These are phyloP conservation scores for Voacanga thouarsii DNA, from an alignment of 257 asterid species.

Conservation along the genomic window DNA sequence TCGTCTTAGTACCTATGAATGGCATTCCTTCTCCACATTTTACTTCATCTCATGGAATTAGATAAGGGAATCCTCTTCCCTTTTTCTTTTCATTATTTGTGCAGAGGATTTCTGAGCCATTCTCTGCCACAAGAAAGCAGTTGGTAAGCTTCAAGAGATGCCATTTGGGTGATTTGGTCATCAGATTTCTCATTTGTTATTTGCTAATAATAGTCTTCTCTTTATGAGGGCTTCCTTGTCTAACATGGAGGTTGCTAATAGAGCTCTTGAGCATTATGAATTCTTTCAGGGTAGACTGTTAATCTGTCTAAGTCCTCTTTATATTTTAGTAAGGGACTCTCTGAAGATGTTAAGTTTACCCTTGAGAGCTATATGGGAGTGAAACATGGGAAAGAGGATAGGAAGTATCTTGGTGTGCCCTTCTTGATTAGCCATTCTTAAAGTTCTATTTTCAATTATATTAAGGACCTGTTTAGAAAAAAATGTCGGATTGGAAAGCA, in stretches of 20 bases:
- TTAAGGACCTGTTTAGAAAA: not conserved
- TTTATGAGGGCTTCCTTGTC: not conserved
- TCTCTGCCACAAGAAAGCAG: not conserved
- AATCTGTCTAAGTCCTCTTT: no score
- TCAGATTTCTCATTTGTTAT: no score
- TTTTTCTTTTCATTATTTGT: not conserved
- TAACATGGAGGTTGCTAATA: not conserved
- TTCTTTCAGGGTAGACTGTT: not conserved
- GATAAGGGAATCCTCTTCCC: not conserved
- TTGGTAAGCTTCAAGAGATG: not conserved
- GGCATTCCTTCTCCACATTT: not conserved
- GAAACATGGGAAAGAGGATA: not conserved
- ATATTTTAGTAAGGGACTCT: not conserved
- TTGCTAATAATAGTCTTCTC: not conserved
- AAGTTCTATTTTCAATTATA: not conserved
- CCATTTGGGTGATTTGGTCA: not conserved
- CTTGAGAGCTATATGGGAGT: not conserved
- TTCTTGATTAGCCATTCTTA: not conserved
- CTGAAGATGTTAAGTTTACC: not conserved
- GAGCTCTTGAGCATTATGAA: not conserved
- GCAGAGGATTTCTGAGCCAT: not conserved
- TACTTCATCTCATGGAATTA: not conserved
- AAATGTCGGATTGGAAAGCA: not conserved
- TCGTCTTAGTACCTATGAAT: not conserved
- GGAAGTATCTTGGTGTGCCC: no score